A percentile compares a stretch with the other conserved stretches of the same genome.
Conservation (phyloP, 441 rosid species). For the Omphalea diandra region DNA sequence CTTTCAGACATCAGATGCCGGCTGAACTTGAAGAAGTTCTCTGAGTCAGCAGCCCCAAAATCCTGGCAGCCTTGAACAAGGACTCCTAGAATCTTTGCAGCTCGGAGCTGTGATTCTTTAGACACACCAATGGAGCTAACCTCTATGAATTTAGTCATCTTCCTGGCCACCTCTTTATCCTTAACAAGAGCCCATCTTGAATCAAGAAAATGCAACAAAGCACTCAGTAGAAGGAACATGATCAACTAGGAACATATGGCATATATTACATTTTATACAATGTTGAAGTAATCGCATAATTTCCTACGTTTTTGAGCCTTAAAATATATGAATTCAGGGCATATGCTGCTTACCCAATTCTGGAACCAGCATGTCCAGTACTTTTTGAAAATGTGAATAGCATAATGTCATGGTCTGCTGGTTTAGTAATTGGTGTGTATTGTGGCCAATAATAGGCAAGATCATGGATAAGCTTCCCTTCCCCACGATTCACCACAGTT, state of each 20-base stretch:
- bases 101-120: conserved; percentile 78
- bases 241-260: no score
- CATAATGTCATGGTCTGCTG: conserved; percentile 71
- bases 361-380: conserved; percentile 93
- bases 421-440: conserved; percentile 58
- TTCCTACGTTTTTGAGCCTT: no score
- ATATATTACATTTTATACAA: no score
- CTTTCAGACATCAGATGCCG: conserved; percentile 48
- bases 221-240: no score
- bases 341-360: conserved; percentile 63
- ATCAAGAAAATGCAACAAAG: background rate
- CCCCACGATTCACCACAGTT: conserved; percentile 52
- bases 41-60: conserved; percentile 20
- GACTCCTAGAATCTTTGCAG: conserved; percentile 62
- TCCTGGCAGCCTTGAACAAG: conserved; percentile 37
- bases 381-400: conserved; percentile 84
- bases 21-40: conserved; percentile 56
- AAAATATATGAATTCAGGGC: background rate
- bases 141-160: conserved; percentile 59
- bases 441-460: conserved; percentile 94
- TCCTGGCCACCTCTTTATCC: conserved; percentile 62
- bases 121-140: conserved; percentile 71
- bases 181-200: conserved; percentile 80
- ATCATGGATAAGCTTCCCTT: conserved; percentile 69
- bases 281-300: no score